Conservation (phyloP, 768 basidiomycete species). For the Suillus luteus region DNA sequence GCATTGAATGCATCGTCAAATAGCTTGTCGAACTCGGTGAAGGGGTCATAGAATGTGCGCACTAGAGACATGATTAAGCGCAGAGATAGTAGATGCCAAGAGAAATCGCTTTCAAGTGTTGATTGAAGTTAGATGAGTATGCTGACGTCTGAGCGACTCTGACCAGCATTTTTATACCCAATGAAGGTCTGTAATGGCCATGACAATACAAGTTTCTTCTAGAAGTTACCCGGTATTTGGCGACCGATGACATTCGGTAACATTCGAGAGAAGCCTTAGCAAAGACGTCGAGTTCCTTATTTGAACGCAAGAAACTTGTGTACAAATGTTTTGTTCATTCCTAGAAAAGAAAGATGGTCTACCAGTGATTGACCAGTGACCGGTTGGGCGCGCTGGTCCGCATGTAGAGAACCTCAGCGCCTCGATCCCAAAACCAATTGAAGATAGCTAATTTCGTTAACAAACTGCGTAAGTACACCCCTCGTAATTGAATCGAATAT, state of each 20-base stretch:
- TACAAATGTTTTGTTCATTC: background rate
- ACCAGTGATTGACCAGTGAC: no score
- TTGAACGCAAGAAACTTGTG: background rate
- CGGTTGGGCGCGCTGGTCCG: no score
- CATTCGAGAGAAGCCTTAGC: background rate
- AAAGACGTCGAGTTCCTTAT: background rate
- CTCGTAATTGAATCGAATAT: no score
- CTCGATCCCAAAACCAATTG: no score
- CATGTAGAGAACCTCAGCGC: no score
- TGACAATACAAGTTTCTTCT: background rate
- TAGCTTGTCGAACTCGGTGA: constrained; percentile 44
- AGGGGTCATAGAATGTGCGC: constrained; percentile 37
- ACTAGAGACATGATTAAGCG: constrained; percentile 27
- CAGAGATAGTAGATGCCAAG: no score
- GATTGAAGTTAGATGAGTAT: background rate
- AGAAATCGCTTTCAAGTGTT: background rate
- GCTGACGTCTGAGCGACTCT: background rate
- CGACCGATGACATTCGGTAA: background rate
- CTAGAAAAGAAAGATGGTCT: background rate
- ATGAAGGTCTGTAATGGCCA: background rate
- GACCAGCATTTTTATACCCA: background rate
- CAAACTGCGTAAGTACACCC: no score
- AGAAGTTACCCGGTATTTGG: background rate
- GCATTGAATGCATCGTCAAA: constrained; percentile 38
- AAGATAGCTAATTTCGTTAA: no score